Conservation (phyloP, 495 filamentous ascomycete genomes). For the Monascus purpureus region DNA sequence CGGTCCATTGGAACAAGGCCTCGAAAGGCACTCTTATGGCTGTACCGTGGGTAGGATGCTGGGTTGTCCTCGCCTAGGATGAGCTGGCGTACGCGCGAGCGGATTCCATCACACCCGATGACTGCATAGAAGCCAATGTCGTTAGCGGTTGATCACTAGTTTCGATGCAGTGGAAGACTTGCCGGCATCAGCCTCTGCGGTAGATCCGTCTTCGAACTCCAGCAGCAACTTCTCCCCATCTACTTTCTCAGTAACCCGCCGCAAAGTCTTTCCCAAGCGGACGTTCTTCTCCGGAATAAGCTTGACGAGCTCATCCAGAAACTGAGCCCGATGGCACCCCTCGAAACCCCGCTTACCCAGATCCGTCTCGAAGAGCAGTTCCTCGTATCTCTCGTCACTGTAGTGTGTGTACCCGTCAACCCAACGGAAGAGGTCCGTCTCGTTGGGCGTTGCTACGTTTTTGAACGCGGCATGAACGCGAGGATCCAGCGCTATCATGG, state of each 20-base stretch:
- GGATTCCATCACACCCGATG: no score
- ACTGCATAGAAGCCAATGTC: slow-evolving; percentile 39
- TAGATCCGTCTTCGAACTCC: slow-evolving; percentile 40
- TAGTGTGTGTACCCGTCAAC: slow-evolving; percentile 24
- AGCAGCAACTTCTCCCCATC: slow-evolving; percentile 23
- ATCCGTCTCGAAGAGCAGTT: no score
- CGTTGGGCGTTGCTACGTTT: slow-evolving; percentile 7
- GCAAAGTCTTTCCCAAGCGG: no score
- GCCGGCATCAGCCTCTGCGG: slow-evolving; percentile 36
- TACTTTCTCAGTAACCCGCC: slow-evolving; percentile 42
- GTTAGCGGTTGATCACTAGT: slow-evolving; percentile 8
- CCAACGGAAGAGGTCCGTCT: slow-evolving; percentile 16
- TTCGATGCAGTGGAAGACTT: slow-evolving; percentile 4
- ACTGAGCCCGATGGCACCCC: no score
- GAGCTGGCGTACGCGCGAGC: slow-evolving; percentile 29
- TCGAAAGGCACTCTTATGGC: slow-evolving; percentile 38
- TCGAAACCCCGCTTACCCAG: no score
- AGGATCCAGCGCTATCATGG: slow-evolving; percentile 1
- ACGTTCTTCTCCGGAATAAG: no score
- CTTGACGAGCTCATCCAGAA: no score
- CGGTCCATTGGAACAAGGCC: slow-evolving; percentile 36
- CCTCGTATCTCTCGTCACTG: slow-evolving; percentile 7
- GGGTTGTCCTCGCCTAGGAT: slow-evolving; percentile 27
- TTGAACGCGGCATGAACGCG: slow-evolving; percentile 1
- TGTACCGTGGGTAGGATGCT: slow-evolving; percentile 28